Evolutionary conservation across 129 eudicot genomes (phyloP).

Genomic region (Helianthus annuus): DNA sequence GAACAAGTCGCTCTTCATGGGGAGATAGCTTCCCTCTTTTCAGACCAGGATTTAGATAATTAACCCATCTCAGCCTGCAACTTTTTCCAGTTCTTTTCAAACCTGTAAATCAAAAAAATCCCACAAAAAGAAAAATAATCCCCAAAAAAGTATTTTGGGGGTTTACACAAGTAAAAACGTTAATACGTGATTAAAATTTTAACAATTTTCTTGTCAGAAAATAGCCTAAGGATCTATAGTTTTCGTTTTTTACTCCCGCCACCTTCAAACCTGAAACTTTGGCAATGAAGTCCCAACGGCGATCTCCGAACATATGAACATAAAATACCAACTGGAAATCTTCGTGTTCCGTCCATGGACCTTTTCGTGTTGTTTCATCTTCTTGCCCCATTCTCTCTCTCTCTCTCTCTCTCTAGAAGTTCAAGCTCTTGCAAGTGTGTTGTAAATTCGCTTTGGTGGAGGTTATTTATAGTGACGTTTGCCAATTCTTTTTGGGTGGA

Average conservation of each 20-base stretch:
- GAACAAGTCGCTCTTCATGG: conserved; percentile 76
- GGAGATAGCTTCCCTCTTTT: conserved; percentile 88
- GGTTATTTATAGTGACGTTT: conserved; percentile 38
- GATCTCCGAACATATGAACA: conserved; percentile 81
- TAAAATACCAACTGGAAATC: conserved; percentile 67
- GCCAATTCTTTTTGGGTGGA: conserved; percentile 30
- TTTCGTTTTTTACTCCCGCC: conserved; percentile 73
- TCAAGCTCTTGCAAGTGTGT: conserved; percentile 14
- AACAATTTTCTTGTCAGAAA: conserved; percentile 20
- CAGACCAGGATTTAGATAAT: conserved; percentile 85
- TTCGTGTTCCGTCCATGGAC: conserved; percentile 94
- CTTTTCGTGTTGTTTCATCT: conserved; percentile 57
- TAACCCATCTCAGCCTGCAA: conserved; percentile 93
- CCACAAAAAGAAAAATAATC: conserved; percentile 29
- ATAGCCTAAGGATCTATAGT: conserved; percentile 29
- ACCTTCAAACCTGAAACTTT: conserved; percentile 99
- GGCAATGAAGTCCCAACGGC: conserved; percentile 93
- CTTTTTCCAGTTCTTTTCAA: conserved; percentile 96
- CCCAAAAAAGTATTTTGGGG: conserved; percentile 35
- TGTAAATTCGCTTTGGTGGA: conserved; percentile 33
- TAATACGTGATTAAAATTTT: conserved; percentile 24
- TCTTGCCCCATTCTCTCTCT: conserved; percentile 42
- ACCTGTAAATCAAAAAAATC: conserved; percentile 19
- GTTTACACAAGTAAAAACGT: conserved; percentile 24
- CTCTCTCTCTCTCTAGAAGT: background rate